Base-by-base conservation (phyloP, 2,329 filamentous ascomycete species). In the Achaetomium macrosporum region DNA sequence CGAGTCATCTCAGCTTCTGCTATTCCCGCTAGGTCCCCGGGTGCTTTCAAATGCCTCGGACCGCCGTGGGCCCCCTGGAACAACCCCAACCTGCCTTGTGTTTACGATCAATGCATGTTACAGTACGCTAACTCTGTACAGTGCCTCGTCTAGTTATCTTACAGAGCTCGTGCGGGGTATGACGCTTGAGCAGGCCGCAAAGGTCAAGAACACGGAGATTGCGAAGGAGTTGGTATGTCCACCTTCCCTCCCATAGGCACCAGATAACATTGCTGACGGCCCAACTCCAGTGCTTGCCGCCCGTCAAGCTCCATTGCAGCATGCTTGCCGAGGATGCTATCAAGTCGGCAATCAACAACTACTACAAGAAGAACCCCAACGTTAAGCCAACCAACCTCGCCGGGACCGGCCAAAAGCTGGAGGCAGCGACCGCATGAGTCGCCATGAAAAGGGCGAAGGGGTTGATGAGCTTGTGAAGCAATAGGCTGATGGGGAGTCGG, bases 191-290 rank as follows among this genome's bases (percentile, higher is more conserved):
- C 90, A 99, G 69, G 93, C 95, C 33, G 84, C 85, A 50, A 86
- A 87, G 74, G 88, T 99, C 64, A 87, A 90, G 76, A 99, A 99
- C 74, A 96, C 92, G 3, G 91, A 99, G 73, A 99, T 99, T 68
- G 93, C 93, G 36, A 95, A 95, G 77, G 95, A 99, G 74, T 77
- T 96, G 19, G 59, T 61, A 57, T 17, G 58, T 55, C 53, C 93
- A 89, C 67, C 73, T 93, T 66, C 90, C 89, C 35, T 89, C 9
- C 2, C 90, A 57, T 89, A 95, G 47, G 95, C 95, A 76, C 60
- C 85, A n/a, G 25, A 90, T n/a, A 17, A 9, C n/a, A 25, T 11
- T 25, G 11, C 15, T 51, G 13, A 64, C 47, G 6, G 16, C 64
- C 85, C 42, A 89, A 85, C 4, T 25, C n/a, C 72, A 91, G 55